Base-by-base conservation (phyloP, 192 early-diverging fungal species). In the Chytriomyces confervae region DNA sequence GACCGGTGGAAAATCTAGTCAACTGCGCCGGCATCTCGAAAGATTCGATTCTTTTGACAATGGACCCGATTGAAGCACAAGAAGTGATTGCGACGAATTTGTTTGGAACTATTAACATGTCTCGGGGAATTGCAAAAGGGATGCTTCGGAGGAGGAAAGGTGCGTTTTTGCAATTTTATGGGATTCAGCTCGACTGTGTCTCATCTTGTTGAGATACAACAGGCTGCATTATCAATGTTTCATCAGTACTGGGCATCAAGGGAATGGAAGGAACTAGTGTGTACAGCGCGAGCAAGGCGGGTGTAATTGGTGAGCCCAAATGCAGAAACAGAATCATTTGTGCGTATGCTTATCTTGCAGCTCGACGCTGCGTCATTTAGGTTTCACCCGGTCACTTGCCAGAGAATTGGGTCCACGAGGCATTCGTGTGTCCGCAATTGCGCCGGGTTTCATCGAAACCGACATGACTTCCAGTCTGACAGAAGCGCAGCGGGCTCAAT, bases 271-370 rank as follows among this genome's bases (percentile, higher is more conserved):
- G 94, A 5, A 91, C 93, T 66, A 82, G 88, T 5, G 87, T 89
- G 13, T 97, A 97, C 81, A 87, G 91, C 70, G 95, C 96, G 0
- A 88, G 93, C 53, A 97, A 97, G 81, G 91, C 94, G 5, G 96
- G 94, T 7, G 69, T 95, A 20, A 84, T 96, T 20, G 95, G 91
- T 93, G 86, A 16, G 64, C 36, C 2, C 36, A 36, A 36, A 36
- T 36, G 36, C 36, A 36, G 36, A 36, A 36, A 36, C 36, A 36
- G 36, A 36, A 4, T 36, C 4, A 0, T 36, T 36, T 4, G 23
- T 72, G 57, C 23, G 23, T n/a, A n/a, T 61, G 57, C 3, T n/a
- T 61, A 23, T 18, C 18, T 61, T 23, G 1, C 23, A 23, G 18
- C 18, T 61, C 23, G 0, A 49, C 36, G 0, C 36, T 36, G 36